These are phyloP conservation scores for Geotrichum ghanense DNA, from an alignment of 805 yeast species.

Conservation along the genomic window DNA sequence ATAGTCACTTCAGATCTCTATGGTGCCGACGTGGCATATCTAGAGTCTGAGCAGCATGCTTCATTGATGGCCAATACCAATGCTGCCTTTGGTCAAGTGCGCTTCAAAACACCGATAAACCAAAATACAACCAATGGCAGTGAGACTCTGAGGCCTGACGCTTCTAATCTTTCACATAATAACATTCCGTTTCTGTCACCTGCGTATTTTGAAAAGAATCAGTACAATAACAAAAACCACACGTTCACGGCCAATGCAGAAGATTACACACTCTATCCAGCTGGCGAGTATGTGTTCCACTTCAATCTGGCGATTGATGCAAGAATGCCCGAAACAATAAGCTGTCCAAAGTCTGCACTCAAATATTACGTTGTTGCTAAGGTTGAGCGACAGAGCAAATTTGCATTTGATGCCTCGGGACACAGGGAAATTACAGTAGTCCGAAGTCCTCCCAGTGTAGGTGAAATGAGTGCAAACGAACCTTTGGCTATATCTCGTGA, in stretches of 20 bases:
- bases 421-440: slow-evolving; percentile 49
- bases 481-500: slow-evolving; percentile 72
- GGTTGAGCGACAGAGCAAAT: slow-evolving; percentile 60
- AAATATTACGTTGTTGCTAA: slow-evolving; percentile 47
- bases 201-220: slow-evolving; percentile 10
- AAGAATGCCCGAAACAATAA: slow-evolving; percentile 60
- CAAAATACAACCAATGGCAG: neutral
- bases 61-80: neutral
- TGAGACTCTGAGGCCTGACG: slow-evolving; percentile 5
- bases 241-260: neutral
- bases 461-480: slow-evolving; percentile 64
- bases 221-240: neutral
- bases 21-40: slow-evolving; percentile 24
- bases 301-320: slow-evolving; percentile 74
- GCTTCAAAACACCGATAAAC: slow-evolving; percentile 8
- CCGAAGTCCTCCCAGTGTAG: slow-evolving; percentile 58
- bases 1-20: slow-evolving; percentile 15
- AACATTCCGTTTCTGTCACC: slow-evolving; percentile 17
- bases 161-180: slow-evolving; percentile 5
- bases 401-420: slow-evolving; percentile 56
- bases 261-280: slow-evolving; percentile 34
- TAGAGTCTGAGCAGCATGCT: slow-evolving; percentile 8
- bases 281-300: slow-evolving; percentile 76
- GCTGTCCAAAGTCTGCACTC: slow-evolving; percentile 65
- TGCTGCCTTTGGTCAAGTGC: neutral